Evolutionary conservation across 768 basidiomycete species (phyloP).

Genomic region (Naganishia antarctica): DNA sequence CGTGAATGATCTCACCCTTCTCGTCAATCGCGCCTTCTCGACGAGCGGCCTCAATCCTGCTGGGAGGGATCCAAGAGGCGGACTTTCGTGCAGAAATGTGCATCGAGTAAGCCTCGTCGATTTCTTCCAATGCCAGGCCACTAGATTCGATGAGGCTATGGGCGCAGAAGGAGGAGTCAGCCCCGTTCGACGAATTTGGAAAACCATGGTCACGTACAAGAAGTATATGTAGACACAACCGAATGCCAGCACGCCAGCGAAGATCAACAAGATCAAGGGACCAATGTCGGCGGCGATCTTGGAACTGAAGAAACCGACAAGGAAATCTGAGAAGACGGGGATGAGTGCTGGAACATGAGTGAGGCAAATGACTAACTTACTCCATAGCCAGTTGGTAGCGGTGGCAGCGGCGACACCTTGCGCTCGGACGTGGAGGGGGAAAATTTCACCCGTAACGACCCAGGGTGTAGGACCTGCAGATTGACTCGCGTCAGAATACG

Average conservation of each 20-base stretch:
- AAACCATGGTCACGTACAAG: not conserved
- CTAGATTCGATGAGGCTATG: slow-evolving; percentile 24
- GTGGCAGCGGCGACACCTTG: slow-evolving; percentile 74
- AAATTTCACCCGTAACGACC: slow-evolving; percentile 56
- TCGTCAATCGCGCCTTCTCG: slow-evolving; percentile 16
- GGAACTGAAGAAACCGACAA: slow-evolving; percentile 27
- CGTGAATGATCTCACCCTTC: slow-evolving; percentile 20
- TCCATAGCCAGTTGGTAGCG: slow-evolving; percentile 54
- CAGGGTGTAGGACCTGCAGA: slow-evolving; percentile 31
- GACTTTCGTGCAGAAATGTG: slow-evolving; percentile 26
- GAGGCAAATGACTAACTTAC: too few relatives aligned
- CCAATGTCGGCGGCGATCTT: slow-evolving; percentile 30
- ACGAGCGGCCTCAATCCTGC: slow-evolving; percentile 13
- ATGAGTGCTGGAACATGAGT: not conserved
- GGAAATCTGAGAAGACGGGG: slow-evolving; percentile 27
- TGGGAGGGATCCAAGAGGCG: slow-evolving; percentile 20
- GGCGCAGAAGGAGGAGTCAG: not conserved
- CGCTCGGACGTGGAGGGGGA: slow-evolving; percentile 72
- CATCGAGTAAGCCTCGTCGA: slow-evolving; percentile 27
- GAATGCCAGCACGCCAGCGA: slow-evolving; percentile 24
- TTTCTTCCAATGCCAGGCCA: slow-evolving; percentile 23
- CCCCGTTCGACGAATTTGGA: too few relatives aligned
- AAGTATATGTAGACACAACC: slow-evolving; percentile 25
- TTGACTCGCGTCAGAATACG: not conserved
- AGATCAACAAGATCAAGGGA: slow-evolving; percentile 25